phyloP scores from a whole-genome alignment of 805 yeast species.

The Ogataea nakhonphanomensis region DNA sequence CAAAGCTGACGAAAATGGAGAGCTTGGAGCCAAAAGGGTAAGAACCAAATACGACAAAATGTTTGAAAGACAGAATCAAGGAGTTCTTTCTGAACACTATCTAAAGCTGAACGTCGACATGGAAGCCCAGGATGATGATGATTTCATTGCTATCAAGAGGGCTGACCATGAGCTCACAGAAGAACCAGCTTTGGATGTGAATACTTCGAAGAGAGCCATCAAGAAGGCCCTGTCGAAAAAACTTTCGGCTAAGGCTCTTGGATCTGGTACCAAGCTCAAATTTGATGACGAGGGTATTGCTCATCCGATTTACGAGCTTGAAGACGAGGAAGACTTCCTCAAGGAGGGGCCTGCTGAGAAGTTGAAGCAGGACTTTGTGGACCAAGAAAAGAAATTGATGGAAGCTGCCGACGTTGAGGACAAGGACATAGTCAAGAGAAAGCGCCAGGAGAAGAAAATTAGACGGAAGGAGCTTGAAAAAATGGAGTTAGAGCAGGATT shows the following conservation, averaged over 20 bases:
- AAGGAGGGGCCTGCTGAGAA: conserved; percentile 58
- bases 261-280: conserved; percentile 70
- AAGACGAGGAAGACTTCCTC: conserved; percentile 82
- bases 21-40: conserved; percentile 45
- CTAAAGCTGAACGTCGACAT: conserved; percentile 59
- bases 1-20: conserved; percentile 64
- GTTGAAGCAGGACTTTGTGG: conserved; percentile 67
- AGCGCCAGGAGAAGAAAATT: conserved; percentile 84
- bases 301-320: conserved; percentile 87
- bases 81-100: conserved; percentile 86
- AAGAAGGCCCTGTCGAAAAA: conserved; percentile 89
- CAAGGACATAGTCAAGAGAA: conserved; percentile 70
- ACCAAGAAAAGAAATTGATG: conserved; percentile 68
- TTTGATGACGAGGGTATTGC: conserved; percentile 95
- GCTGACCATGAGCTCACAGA: conserved; percentile 68
- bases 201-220: conserved; percentile 78
- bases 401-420: conserved; percentile 69
- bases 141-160: conserved; percentile 78
- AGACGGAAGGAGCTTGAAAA: conserved; percentile 78
- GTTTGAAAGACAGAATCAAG: conserved; percentile 94
- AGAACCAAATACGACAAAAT: conserved; percentile 91
- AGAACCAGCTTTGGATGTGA: conserved; percentile 55
- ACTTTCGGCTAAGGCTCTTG: conserved; percentile 54
- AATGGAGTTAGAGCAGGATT: conserved; percentile 34
- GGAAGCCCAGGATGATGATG: conserved; percentile 53